Evolutionary conservation across 73 alveolate species (phyloP).

Genomic region (Durusdinium trenchii): DNA sequence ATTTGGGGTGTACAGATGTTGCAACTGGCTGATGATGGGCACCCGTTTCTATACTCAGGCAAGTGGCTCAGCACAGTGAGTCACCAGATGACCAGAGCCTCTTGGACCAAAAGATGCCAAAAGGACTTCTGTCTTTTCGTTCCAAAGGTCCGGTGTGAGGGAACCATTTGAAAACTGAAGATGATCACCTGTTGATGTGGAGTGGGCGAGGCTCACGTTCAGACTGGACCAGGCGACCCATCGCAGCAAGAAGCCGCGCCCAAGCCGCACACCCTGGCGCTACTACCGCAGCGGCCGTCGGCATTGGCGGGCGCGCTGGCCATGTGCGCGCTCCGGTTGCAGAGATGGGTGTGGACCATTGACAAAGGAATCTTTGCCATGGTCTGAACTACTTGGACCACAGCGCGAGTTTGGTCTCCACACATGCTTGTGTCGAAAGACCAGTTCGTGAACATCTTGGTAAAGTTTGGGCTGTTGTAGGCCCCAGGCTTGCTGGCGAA

Average conservation of each 20-base stretch:
- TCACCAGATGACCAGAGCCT: neutral
- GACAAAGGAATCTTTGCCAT: no score
- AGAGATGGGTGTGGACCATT: no score
- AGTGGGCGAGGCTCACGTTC: neutral
- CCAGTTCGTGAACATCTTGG: no score
- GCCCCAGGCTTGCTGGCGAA: no score
- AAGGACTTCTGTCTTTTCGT: neutral
- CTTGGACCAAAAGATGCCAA: neutral
- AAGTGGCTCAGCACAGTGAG: slow-evolving; percentile 83
- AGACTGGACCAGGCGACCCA: neutral
- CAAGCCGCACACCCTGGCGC: slow-evolving; percentile 16
- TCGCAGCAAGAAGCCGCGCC: neutral
- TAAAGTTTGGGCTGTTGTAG: no score
- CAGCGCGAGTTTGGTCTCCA: no score
- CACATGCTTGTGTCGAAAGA: no score
- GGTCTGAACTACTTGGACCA: no score
- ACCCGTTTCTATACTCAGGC: slow-evolving; percentile 8
- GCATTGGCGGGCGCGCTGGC: slow-evolving; percentile 89
- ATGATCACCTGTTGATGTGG: neutral
- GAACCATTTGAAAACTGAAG: neutral
- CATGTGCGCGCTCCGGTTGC: slow-evolving; percentile 55
- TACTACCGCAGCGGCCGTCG: slow-evolving; percentile 63
- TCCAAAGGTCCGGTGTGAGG: neutral
- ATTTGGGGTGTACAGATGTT: neutral
- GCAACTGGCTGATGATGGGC: neutral